These are phyloP conservation scores for Neurospora crassa DNA, from an alignment of 2,329 filamentous ascomycete species.

Conservation along the genomic window DNA sequence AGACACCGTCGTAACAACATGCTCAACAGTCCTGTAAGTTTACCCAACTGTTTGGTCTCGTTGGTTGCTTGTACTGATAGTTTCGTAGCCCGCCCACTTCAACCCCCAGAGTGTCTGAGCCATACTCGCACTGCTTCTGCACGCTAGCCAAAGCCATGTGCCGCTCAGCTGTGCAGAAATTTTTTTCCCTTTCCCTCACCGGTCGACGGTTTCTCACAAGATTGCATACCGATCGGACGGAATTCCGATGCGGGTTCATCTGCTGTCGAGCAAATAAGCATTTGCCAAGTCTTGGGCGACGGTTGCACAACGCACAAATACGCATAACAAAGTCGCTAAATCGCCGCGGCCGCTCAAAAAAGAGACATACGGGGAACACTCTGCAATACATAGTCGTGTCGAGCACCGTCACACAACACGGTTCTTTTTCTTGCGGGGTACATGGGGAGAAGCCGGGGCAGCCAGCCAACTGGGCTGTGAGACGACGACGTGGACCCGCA, in stretches of 20 bases:
- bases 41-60: slow-evolving; percentile 2
- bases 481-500: neutral
- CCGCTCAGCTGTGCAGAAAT: neutral
- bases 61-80: slow-evolving; percentile 8
- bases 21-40: slow-evolving; percentile 87
- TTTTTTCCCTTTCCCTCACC: neutral
- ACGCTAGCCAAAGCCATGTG: neutral
- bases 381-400: neutral
- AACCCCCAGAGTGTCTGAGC: slow-evolving; percentile 45
- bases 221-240: neutral
- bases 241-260: neutral
- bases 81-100: slow-evolving; percentile 40
- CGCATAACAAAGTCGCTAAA: neutral
- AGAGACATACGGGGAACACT: neutral
- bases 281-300: neutral
- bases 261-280: neutral
- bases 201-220: neutral
- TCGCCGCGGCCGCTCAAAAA: neutral
- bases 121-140: neutral
- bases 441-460: neutral
- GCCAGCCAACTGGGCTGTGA: neutral
- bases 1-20: slow-evolving; percentile 90
- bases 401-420: neutral
- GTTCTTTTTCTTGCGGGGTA: neutral
- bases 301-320: neutral